Percentiles rank a stretch among this genome's conserved stretches.
These are phyloP conservation scores for Amanita pseudoporphyria DNA, from an alignment of 768 basidiomycete species.

Conservation along the genomic window DNA sequence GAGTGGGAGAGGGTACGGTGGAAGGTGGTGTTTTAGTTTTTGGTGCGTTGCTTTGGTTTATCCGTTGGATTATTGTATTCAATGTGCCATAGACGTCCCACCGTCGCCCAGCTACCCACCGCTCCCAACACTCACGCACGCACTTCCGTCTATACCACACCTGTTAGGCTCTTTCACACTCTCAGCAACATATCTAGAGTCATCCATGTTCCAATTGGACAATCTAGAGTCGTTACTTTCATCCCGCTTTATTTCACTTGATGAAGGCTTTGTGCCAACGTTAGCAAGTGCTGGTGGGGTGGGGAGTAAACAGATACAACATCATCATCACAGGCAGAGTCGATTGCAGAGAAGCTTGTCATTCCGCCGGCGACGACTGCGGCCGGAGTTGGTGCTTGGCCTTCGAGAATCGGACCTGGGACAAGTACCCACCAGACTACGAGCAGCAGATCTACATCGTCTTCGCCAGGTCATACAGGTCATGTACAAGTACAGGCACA, in stretches of 20 bases:
- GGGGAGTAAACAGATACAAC: background rate
- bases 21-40: constrained; percentile 22
- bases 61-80: no score
- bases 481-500: background rate
- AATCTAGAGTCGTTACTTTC: constrained; percentile 71
- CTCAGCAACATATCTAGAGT: constrained; percentile 51
- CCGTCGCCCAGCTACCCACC: constrained; percentile 27
- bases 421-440: background rate
- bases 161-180: constrained; percentile 57
- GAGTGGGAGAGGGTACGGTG: constrained; percentile 14
- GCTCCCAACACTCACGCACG: constrained; percentile 42
- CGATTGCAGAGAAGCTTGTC: constrained; percentile 2
- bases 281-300: constrained; percentile 37
- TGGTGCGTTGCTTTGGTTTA: no score
- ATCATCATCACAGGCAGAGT: background rate
- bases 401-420: background rate
- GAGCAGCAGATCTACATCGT: background rate
- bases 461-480: background rate
- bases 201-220: constrained; percentile 65
- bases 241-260: constrained; percentile 59
- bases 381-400: no score
- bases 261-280: constrained; percentile 71
- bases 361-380: background rate
- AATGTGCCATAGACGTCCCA: constrained; percentile 28
- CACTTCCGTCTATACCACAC: constrained; percentile 60